Percentiles rank a stretch among this genome's conserved stretches.
These are phyloP conservation scores for Xanthoconium stramineum DNA, from an alignment of 768 basidiomycete genomes.

Conservation along the genomic window DNA sequence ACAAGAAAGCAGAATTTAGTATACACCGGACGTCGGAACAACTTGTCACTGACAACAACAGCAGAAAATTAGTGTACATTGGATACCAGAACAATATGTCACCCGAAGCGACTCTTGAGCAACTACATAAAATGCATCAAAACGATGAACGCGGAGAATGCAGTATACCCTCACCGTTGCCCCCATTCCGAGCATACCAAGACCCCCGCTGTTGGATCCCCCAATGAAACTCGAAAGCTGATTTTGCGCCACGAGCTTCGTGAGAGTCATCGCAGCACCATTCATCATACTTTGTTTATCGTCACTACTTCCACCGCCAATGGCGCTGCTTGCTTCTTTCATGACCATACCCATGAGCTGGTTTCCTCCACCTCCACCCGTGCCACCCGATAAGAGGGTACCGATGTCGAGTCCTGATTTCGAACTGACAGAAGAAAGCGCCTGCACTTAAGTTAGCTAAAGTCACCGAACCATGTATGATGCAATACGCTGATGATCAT, in stretches of 20 bases:
- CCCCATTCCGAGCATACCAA: conserved; percentile 52
- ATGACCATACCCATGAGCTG: conserved; percentile 84
- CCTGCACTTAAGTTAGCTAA: conserved; percentile 15
- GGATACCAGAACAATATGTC: neutral
- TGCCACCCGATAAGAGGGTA: conserved; percentile 27
- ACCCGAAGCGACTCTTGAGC: conserved; percentile 16
- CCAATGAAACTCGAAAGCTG: conserved; percentile 41
- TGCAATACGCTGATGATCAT: conserved; percentile 17
- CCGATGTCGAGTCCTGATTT: conserved; percentile 32
- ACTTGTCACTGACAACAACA: neutral
- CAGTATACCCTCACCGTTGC: conserved; percentile 39
- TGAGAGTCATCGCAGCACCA: conserved; percentile 79
- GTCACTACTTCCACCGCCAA: conserved; percentile 60
- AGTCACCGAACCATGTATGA: neutral
- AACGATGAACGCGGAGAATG: neutral
- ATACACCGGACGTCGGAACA: neutral
- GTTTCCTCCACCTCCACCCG: conserved; percentile 47
- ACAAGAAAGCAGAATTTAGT: neutral
- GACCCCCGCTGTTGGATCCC: conserved; percentile 68
- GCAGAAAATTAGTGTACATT: neutral
- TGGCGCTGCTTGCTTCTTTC: conserved; percentile 74
- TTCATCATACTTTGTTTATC: conserved; percentile 81
- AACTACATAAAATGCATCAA: conserved; percentile 4
- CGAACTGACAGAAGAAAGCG: conserved; percentile 13
- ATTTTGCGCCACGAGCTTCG: conserved; percentile 79